Evolutionary conservation across 768 basidiomycete genomes (phyloP), one percentile per base, ranked within the genome.

Genomic region (Kwoniella newhampshirensis): DNA sequence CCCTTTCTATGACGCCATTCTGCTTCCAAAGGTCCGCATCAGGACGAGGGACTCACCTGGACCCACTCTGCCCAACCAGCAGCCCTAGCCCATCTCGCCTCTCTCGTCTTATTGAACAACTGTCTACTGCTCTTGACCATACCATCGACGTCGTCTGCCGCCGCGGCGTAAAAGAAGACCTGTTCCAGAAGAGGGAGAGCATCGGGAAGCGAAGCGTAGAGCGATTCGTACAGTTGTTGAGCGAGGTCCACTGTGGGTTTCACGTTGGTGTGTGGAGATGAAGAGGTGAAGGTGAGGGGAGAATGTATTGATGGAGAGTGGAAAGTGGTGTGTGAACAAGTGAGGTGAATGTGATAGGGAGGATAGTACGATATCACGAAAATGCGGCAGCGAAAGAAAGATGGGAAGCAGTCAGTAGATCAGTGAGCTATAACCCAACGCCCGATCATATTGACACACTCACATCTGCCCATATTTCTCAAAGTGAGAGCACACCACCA

Each of bases 21-120:
- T 13, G 32, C 32, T 32, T 13, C 32, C 32, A 6, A 6, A 6
- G 32, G 6, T 6, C 32, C 13, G 32, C 6, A 32, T 6, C 32
- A 32, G 40, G 6, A 6, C 11, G 9, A 25, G 9, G 9, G 42
- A 59, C 69, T 49, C 46, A 71, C 69, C 44, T 47, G 36, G 13
- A 57, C 47, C 63, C 64, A 72, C 51, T 72, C 67, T n/a, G 63
- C 50, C 60, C 64, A 72, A 39, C 67, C 70, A 17, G 65, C 63
- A 4, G 60, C 17, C 30, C 70, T 54, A 8, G 67, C 70, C 70
- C 70, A 72, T 6, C 43, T 49, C 7, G 60, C 37, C 1, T 51
- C 57, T 44, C 66, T 69, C n/a, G 60, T 55, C 44, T 55, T 23
- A 41, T 67, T 68, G 52, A 61, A 72, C 60, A 68, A 52, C 60